Evolutionary conservation across 345 rosid genomes (phyloP).

Genomic region (Kandelia obovata): DNA sequence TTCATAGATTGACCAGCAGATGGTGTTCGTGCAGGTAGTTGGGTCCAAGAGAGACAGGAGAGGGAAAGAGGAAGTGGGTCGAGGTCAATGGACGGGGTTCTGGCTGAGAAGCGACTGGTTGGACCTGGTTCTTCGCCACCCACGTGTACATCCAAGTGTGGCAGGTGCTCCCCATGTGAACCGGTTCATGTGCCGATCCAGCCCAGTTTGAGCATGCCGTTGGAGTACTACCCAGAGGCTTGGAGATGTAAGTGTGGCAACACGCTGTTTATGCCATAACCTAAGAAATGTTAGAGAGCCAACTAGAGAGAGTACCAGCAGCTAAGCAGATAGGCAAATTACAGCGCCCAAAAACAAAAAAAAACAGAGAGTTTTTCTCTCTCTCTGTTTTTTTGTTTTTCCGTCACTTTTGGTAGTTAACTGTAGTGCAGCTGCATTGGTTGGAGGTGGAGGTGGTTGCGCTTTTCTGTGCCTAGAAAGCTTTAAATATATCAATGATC

Average conservation of each 20-base stretch:
- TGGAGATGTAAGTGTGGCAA: conserved; percentile 96
- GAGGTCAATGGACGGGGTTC: conserved; percentile 21
- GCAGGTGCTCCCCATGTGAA: conserved; percentile 68
- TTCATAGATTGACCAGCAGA: neutral
- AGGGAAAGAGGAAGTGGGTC: conserved; percentile 27
- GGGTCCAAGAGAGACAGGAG: conserved; percentile 31
- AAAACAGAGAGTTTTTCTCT: neutral
- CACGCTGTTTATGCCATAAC: conserved; percentile 74
- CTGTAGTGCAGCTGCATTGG: conserved; percentile 6
- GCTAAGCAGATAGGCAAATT: neutral
- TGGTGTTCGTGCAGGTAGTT: conserved; percentile 24
- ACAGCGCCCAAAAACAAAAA: neutral
- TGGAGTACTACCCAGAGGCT: conserved; percentile 98
- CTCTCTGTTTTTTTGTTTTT: neutral
- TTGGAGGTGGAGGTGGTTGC: conserved; percentile 10
- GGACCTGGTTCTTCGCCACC: conserved; percentile 85
- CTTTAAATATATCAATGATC: conserved; percentile 10
- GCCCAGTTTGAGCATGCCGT: conserved; percentile 60
- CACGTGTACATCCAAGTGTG: conserved; percentile 84
- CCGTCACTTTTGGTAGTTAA: neutral
- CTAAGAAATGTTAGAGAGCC: neutral
- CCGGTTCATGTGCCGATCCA: conserved; percentile 89
- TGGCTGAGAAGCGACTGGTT: conserved; percentile 38
- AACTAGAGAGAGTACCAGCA: neutral
- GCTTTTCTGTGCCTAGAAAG: conserved; percentile 15